Conservation (phyloP, 116 monocot genomes). For the Posidonia oceanica region DNA sequence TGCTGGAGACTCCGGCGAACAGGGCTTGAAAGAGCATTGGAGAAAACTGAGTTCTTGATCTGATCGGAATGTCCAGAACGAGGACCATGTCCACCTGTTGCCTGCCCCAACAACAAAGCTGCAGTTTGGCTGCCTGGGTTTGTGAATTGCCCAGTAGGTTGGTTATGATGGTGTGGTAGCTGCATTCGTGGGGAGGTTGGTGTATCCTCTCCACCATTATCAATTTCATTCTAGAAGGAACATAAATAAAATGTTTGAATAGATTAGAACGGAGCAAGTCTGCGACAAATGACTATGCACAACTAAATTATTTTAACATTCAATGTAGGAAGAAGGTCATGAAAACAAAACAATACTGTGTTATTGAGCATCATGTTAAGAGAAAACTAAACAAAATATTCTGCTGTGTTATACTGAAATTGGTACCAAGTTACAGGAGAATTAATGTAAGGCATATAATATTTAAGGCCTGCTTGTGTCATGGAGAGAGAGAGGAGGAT, state of each 20-base stretch:
- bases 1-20: constrained; percentile 50
- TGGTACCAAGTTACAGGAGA: background rate
- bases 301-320: background rate
- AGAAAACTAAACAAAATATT: background rate
- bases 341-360: background rate
- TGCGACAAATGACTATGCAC: background rate
- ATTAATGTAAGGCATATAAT: too few relatives aligned
- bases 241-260: background rate
- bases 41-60: constrained; percentile 50
- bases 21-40: constrained; percentile 64
- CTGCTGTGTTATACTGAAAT: background rate
- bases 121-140: constrained; percentile 21
- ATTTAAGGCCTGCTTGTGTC: too few relatives aligned
- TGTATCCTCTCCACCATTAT: constrained; percentile 52
- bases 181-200: constrained; percentile 41
- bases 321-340: background rate
- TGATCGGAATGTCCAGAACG: constrained; percentile 35
- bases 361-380: background rate
- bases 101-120: constrained; percentile 10
- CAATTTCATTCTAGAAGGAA: constrained; percentile 56
- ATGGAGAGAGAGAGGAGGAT: too few relatives aligned
- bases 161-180: constrained; percentile 21
- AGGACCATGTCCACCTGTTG: constrained; percentile 15
- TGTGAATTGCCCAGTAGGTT: constrained; percentile 11
- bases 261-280: background rate